phyloP scores from a whole-genome alignment of 2,329 filamentous ascomycete genomes.

The Paecilomyces fulvus region DNA sequence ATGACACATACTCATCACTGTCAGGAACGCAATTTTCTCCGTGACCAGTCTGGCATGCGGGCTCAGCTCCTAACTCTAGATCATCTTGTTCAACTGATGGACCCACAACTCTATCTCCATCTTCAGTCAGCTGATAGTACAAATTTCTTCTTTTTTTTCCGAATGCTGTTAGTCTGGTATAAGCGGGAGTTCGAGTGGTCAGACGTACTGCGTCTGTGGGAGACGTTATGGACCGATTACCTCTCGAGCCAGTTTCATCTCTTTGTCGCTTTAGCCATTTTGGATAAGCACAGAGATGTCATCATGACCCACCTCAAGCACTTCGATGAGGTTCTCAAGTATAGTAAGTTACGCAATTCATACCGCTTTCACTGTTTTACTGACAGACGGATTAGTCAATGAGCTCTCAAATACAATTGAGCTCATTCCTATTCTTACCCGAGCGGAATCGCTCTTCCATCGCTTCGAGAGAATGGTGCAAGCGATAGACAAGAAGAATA shows the following conservation, averaged over 20 bases:
- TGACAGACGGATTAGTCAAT: slow-evolving; percentile 56
- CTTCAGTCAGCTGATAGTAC: slow-evolving; percentile 86
- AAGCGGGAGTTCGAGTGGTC: slow-evolving; percentile 92
- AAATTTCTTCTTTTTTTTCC: slow-evolving; percentile 99
- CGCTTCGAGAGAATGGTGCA: slow-evolving; percentile 84
- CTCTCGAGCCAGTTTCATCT: slow-evolving; percentile 84
- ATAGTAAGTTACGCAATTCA: slow-evolving; percentile 50
- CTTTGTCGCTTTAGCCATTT: slow-evolving; percentile 84
- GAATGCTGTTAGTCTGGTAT: slow-evolving; percentile 97
- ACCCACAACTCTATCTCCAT: slow-evolving; percentile 86
- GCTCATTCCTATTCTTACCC: slow-evolving; percentile 72
- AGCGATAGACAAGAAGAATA: slow-evolving; percentile 82
- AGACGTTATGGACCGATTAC: slow-evolving; percentile 89
- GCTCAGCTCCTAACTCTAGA: slow-evolving; percentile 83
- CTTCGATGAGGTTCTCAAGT: slow-evolving; percentile 97
- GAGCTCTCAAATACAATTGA: slow-evolving; percentile 92
- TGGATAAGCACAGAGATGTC: slow-evolving; percentile 92
- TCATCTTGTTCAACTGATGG: slow-evolving; percentile 92
- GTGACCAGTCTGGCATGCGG: slow-evolving; percentile 94
- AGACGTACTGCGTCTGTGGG: slow-evolving; percentile 84
- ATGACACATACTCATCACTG: slow-evolving; percentile 5
- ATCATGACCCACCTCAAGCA: slow-evolving; percentile 91
- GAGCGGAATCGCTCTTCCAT: slow-evolving; percentile 80
- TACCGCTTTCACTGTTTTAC: background rate
- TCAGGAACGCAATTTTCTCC: slow-evolving; percentile 82